phyloP scores from a whole-genome alignment of 2,329 filamentous ascomycete species.

The Colletotrichum gloeosporioides region DNA sequence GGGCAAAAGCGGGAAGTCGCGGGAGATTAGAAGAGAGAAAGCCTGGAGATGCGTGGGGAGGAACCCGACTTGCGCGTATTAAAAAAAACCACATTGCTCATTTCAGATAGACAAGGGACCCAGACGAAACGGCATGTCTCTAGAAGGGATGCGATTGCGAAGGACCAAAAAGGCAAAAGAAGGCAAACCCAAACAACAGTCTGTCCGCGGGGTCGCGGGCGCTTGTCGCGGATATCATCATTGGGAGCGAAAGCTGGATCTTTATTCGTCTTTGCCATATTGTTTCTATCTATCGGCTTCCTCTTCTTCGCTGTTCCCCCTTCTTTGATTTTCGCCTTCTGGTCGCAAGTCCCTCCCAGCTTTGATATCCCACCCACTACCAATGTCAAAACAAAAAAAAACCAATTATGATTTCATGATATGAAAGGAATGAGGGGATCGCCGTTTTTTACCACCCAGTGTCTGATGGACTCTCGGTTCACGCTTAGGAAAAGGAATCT shows the following conservation, averaged over 20 bases:
- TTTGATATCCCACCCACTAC: constrained; percentile 3
- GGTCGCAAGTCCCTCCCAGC: neutral
- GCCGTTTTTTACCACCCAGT: neutral
- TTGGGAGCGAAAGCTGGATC: constrained; percentile 1
- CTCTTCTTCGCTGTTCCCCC: neutral
- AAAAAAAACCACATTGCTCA: neutral
- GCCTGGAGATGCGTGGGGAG: neutral
- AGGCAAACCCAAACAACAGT: neutral
- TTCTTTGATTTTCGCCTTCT: neutral
- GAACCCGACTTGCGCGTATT: neutral
- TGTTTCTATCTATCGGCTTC: neutral
- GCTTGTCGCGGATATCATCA: neutral
- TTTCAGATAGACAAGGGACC: constrained; percentile 13
- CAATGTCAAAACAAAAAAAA: neutral
- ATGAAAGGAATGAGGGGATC: neutral
- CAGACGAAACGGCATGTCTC: constrained; percentile 3
- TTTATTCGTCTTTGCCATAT: neutral
- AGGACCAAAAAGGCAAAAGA: neutral
- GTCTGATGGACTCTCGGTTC: neutral
- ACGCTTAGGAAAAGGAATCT: neutral
- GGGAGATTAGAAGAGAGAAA: neutral
- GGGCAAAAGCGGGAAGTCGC: neutral
- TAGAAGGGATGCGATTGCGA: neutral
- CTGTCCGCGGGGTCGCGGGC: neutral
- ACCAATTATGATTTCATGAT: constrained; percentile 18